Evolutionary conservation across 2,329 filamentous ascomycete genomes (phyloP), one percentile per base, ranked within the genome.

Genomic region (Ophiostoma sp.): DNA sequence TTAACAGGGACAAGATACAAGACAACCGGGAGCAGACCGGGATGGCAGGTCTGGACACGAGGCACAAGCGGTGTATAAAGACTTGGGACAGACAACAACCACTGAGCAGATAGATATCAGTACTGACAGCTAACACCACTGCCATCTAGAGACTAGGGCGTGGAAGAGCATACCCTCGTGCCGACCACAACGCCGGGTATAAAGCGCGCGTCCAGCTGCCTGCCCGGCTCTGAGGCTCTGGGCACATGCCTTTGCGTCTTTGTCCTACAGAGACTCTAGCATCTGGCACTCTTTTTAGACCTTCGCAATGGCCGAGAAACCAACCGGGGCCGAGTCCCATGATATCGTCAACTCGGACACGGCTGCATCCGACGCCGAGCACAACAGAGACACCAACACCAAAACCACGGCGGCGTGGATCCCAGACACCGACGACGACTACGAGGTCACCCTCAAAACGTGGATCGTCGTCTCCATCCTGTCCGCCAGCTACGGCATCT

Each of bases 371-470:
- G 48, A 54, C 10, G 44, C 44, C 44, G 52, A 31, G 17, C 10
- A 57, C 17, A n/a, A 48, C 3, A 31, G 27, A 31, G 27, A 31
- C 20, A 48, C 17, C 15, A 48, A 27, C 23, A 27, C 44, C 13
- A 23, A 23, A 23, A 23, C 52, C 17, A 48, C 13, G 7, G 11
- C 48, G 5, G n/a, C 20, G 2, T 57, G 52, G 52, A 74, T 79
- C 44, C 78, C 77, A 2, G 69, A 75, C 41, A 75, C 70, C 65
- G 78, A 80, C 70, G 76, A 76, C 31, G 77, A 80, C 68, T 80
- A 80, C 73, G 75, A 77, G 71, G 79, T 80, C 67, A 81, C 79
- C 4, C 76, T 79, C 73, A 80, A 80, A 74, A 80, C 79, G 17
- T 80, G 78, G 79, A 77, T 79, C 67, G 79, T 80, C 10, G 78